Conservation (phyloP, 305 asterid genomes). For the Fraxinus ornus region DNA sequence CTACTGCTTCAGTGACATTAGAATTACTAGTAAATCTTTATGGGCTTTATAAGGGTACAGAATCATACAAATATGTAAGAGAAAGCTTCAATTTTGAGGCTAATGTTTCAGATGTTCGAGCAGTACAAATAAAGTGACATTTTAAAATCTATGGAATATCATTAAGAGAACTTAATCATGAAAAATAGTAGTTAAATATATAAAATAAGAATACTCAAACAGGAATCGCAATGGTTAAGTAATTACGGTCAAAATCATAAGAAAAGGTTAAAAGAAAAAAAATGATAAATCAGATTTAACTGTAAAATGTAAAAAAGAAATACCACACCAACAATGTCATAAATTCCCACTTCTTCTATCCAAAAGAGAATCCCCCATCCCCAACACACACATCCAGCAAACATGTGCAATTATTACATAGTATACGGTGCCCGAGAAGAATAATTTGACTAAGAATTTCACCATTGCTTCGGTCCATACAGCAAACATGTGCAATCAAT, state of each 20-base stretch:
- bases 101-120: background rate
- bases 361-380: background rate
- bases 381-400: constrained; percentile 25
- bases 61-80: background rate
- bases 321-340: background rate
- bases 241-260: constrained; percentile 24
- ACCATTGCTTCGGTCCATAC: constrained; percentile 46
- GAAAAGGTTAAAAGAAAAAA: constrained; percentile 20
- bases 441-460: constrained; percentile 83
- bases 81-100: background rate
- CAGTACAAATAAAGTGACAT: background rate
- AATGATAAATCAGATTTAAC: background rate
- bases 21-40: constrained; percentile 62
- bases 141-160: background rate
- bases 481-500: constrained; percentile 10
- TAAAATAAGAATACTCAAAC: constrained; percentile 17
- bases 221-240: constrained; percentile 22
- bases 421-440: constrained; percentile 67
- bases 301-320: background rate
- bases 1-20: constrained; percentile 45
- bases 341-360: background rate
- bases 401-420: background rate
- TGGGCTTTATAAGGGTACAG: constrained; percentile 64
- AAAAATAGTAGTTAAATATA: background rate
- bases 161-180: background rate